Percentiles rank a stretch among this genome's conserved stretches.
phyloP scores from a whole-genome alignment of 768 basidiomycete species.

The Mycena pura region DNA sequence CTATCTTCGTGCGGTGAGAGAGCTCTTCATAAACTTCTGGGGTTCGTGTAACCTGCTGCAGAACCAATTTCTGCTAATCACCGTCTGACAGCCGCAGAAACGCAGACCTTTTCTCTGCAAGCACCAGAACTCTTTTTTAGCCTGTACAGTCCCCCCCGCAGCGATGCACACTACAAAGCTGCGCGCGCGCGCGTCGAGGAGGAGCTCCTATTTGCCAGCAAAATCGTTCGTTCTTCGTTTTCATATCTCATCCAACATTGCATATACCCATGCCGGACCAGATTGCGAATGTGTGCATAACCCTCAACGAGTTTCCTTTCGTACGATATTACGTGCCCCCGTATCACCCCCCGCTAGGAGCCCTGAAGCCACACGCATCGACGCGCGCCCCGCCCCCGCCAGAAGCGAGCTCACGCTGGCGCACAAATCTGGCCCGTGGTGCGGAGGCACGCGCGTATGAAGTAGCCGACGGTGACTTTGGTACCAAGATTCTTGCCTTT shows the following conservation, averaged over 20 bases:
- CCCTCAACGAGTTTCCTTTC: slow-evolving; percentile 89
- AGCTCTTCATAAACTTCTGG: slow-evolving; percentile 93
- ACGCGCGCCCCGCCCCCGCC: slow-evolving; percentile 71
- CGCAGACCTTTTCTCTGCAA: slow-evolving; percentile 83
- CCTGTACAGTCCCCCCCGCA: slow-evolving; percentile 84
- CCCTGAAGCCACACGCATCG: slow-evolving; percentile 71
- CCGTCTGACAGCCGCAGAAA: slow-evolving; percentile 71
- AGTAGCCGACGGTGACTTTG: slow-evolving; percentile 74
- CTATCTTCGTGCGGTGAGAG: slow-evolving; percentile 76
- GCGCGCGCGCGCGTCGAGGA: slow-evolving; percentile 84
- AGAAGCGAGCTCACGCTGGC: slow-evolving; percentile 74
- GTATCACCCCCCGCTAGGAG: slow-evolving; percentile 83
- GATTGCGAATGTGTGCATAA: slow-evolving; percentile 91
- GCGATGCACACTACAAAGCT: slow-evolving; percentile 66
- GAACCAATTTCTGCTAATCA: neutral
- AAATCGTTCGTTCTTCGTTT: slow-evolving; percentile 55
- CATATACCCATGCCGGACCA: slow-evolving; percentile 33
- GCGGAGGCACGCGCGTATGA: slow-evolving; percentile 72
- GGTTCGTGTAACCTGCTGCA: slow-evolving; percentile 56
- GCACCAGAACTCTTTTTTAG: slow-evolving; percentile 86
- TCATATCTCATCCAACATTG: neutral
- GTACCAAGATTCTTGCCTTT: slow-evolving; percentile 83
- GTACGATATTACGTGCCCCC: slow-evolving; percentile 92
- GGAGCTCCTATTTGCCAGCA: slow-evolving; percentile 79
- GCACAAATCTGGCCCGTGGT: slow-evolving; percentile 81